Evolutionary conservation across 495 filamentous ascomycete species (phyloP), one percentile per base, ranked within the genome.

Genomic region (Xylaria bambusicola): DNA sequence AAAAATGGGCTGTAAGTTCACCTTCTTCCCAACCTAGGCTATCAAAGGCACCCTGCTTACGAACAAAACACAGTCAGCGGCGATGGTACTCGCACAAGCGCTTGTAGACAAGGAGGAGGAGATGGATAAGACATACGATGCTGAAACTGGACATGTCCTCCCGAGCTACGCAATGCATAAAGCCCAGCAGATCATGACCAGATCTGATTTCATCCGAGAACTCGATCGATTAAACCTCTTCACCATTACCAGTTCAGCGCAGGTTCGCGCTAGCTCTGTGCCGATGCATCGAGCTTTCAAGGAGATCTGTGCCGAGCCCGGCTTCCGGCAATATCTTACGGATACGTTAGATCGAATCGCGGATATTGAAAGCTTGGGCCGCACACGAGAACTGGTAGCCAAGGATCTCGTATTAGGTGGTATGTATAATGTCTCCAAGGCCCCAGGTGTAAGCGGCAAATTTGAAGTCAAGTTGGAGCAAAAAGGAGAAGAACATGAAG

Each of bases 161-260:
- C 94, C 94, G 0, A 80, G 88, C 59, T 89, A 91, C 46, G 84
- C 89, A 0, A 82, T 98, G 18, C 91, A 97, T 64, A 81, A 89
- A 65, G 91, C 93, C 0, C 86, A 94, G 38, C 79, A 78, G 81
- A 77, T 97, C 66, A 98, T 98, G 94, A 98, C 94, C 8, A 82
- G 94, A 29, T 86, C 91, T 18, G 94, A 98, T 67, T 98, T 98
- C 71, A 92, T 98, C 67, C 86, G 93, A 62, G 82, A 84, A 47
- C 92, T 97, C 66, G 95, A 98, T 71, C 88, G 94, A 58, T 83
- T 93, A 52, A 98, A 98, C 66, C 84, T 98, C 46, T 97, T 98
- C 74, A 96, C 91, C 31, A 98, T 98, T 66, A 92, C 93, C 60
- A 90, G 86, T 27, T 81, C 84, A 24, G 91, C 92, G 27, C 88